phyloP scores from a whole-genome alignment of 306 rosid genomes.

The Cucumis melo region DNA sequence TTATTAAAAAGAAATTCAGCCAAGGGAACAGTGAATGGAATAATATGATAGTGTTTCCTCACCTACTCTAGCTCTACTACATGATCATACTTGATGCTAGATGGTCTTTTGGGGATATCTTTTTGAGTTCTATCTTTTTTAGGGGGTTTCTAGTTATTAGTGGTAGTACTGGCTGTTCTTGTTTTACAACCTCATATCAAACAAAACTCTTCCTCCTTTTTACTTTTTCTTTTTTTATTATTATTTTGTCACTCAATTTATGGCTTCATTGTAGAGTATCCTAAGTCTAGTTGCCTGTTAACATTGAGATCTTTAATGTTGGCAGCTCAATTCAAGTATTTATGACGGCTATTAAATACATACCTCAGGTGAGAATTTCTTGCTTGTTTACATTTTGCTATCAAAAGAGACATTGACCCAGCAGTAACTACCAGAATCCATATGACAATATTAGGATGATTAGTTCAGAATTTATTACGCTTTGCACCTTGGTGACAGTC shows the following conservation, averaged over 20 bases:
- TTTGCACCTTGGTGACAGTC: neutral
- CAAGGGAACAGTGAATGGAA: neutral
- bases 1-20: neutral
- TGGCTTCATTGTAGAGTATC: slow-evolving; percentile 6
- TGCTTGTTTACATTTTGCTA: neutral
- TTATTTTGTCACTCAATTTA: neutral
- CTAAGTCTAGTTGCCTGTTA: neutral
- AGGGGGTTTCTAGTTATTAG: neutral
- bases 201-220: neutral
- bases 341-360: slow-evolving; percentile 75
- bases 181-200: neutral
- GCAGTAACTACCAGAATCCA: neutral
- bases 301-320: neutral
- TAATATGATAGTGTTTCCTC: neutral
- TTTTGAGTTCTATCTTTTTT: neutral
- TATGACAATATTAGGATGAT: neutral
- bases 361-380: slow-evolving; percentile 63
- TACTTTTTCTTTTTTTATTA: no score
- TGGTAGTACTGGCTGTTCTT: neutral
- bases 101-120: neutral
- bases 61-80: neutral
- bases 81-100: neutral
- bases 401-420: neutral
- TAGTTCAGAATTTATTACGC: neutral
- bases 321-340: slow-evolving; percentile 70